A percentile compares a stretch with the other conserved stretches of the same genome.
Conservation (phyloP, 805 yeast genomes). For the Yarrowia sp. region DNA sequence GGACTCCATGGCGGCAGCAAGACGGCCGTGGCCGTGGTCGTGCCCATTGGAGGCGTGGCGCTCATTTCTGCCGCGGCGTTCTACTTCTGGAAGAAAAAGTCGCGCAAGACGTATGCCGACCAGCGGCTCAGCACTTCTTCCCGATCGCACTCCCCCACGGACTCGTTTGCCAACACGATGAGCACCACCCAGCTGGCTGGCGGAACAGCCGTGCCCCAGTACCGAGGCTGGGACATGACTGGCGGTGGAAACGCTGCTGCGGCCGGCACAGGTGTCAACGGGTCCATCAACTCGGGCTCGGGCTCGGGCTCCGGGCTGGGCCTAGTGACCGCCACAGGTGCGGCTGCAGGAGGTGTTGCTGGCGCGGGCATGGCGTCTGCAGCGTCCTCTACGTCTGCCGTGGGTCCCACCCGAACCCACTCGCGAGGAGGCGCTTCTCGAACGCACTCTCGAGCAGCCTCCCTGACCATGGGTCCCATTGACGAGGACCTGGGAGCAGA, state of each 20-base stretch:
- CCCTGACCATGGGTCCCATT: conserved; percentile 8
- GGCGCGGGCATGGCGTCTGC: background rate
- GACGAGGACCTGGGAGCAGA: background rate
- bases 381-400: background rate
- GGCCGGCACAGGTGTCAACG: background rate
- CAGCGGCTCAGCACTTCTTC: conserved; percentile 11
- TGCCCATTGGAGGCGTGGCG: conserved; percentile 21
- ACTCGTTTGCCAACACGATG: conserved; percentile 6
- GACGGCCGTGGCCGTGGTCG: conserved; percentile 13
- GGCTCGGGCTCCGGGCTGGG: conserved; percentile 12
- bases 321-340: background rate
- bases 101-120: conserved; percentile 21
- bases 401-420: background rate
- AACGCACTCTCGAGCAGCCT: conserved; percentile 4
- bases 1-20: conserved; percentile 15
- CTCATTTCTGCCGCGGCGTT: conserved; percentile 1
- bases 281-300: background rate
- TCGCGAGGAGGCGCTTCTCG: background rate
- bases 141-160: conserved; percentile 1
- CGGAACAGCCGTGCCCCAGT: background rate
- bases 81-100: conserved; percentile 12
- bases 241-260: background rate
- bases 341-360: background rate
- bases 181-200: conserved; percentile 2
- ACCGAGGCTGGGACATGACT: conserved; percentile 21